Evolutionary conservation across 1,284 basidiomycete species (phyloP), one percentile per base, ranked within the genome.

Genomic region (Ustilago loliicola): DNA sequence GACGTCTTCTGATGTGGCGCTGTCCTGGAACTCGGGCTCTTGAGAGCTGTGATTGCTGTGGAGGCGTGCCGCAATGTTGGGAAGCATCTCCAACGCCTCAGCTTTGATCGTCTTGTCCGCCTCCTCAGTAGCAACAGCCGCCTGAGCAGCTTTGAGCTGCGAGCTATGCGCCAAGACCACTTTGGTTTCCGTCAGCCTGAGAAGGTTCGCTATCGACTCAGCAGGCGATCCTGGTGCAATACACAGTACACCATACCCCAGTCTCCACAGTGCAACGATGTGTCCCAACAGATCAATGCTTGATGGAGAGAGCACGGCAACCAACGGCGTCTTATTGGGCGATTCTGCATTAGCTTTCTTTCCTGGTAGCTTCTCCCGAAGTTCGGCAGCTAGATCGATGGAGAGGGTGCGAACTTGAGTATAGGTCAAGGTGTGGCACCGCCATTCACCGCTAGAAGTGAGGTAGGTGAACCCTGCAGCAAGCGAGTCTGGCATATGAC

Each of bases 201-300:
- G 87, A 51, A 92, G 86, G 78, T 91, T 90, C 0, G 89, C 89
- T 32, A 90, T 88, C 4, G 90, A 90, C 0, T 90, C 86, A 0
- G 89, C 87, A 0, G 89, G 89, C 82, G 91, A 86, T 77, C 50
- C 87, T 80, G 64, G 53, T 6, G 87, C 87, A 10, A 88, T 83
- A 34, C 88, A 85, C 11, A 88, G 83, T 3, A 87, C 87, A 15
- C 87, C 87, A 36, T 80, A 86, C 0, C 87, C 88, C 56, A 87
- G 54, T 10, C 84, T 57, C 82, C 87, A 86, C 47, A 87, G 80
- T 11, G 85, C 87, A 1, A 88, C 80, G 75, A 86, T 86, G 23
- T 83, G 79, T 4, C 84, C 65, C 19, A 88, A 77, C 59, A 88
- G 87, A n/a, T 87, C 87, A 42, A 87, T 42, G 0, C 87, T 87